Percentiles rank a stretch among this genome's conserved stretches.
These are phyloP conservation scores for Umbelopsis sp. DNA, from an alignment of 192 early-diverging fungal species.

Conservation along the genomic window DNA sequence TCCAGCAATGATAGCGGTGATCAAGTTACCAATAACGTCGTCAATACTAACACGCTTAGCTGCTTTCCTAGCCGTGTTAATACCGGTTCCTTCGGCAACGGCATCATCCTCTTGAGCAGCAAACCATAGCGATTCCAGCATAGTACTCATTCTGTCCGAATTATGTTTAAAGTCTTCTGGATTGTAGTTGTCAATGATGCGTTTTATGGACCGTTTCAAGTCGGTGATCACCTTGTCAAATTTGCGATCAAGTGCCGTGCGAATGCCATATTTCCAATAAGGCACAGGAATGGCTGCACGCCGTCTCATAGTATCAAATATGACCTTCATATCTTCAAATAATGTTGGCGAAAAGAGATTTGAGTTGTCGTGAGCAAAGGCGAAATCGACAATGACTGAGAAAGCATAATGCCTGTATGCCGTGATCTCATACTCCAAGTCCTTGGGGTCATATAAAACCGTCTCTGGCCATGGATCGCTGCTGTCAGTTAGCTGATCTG, in stretches of 20 bases:
- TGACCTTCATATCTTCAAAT: neutral
- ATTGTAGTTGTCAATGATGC: slow-evolving; percentile 3
- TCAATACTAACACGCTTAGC: slow-evolving; percentile 11
- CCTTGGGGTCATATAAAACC: slow-evolving; percentile 12
- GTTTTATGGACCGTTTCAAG: neutral
- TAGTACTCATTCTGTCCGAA: slow-evolving; percentile 2
- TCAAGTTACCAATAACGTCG: slow-evolving; percentile 18
- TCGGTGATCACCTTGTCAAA: neutral
- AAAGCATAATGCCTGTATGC: neutral
- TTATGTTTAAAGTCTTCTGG: neutral
- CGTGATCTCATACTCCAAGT: neutral
- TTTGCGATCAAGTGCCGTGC: neutral
- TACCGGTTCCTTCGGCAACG: neutral
- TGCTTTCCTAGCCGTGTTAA: neutral
- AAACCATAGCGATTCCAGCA: slow-evolving; percentile 16
- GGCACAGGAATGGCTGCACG: neutral
- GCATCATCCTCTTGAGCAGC: slow-evolving; percentile 1
- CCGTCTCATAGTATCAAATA: neutral
- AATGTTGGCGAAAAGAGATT: neutral
- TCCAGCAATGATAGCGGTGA: slow-evolving; percentile 20
- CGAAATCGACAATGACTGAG: slow-evolving; percentile 17
- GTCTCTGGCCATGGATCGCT: neutral
- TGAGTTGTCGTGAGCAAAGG: slow-evolving; percentile 19
- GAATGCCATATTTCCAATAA: slow-evolving; percentile 3
- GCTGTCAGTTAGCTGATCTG: neutral